Evolutionary conservation across 1,284 basidiomycete species (phyloP), one percentile per base, ranked within the genome.

Genomic region (Cryptococcus sp.): DNA sequence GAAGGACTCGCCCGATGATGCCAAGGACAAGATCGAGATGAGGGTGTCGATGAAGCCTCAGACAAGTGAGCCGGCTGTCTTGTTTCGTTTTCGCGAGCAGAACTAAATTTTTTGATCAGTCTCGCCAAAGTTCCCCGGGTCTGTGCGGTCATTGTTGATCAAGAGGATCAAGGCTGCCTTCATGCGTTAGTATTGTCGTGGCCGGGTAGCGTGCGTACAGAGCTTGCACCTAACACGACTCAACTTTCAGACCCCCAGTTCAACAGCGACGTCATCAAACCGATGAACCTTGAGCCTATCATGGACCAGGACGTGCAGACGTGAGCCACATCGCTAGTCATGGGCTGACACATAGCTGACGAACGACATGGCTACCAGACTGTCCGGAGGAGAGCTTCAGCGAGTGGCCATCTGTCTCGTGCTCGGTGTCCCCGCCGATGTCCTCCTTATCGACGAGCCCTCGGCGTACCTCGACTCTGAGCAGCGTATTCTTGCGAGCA

Each of bases 231-330:
- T 37, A 21, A 42, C 59, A 33, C 62, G 50, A 53, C 42, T 49
- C 28, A 1, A 60, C 18, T 45, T 5, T 35, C 50, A 74, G 72
- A 95, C 75, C 88, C 92, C 33, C 93, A 97, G 78, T 98, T 97
- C 86, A 89, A 92, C 78, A 88, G 88, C 43, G 93, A 97, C 72
- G 94, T 97, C 49, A 78, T 97, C 63, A 97, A 97, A 79, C 94
- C 94, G 24, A 94, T 98, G 92, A 72, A 79, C 62, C 77, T 98
- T 68, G 93, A 98, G 48, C 83, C 84, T 56, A 87, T 98, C 65
- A 86, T 98, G 80, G 94, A 97, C 77, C 92, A 97, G 79, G 91
- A 95, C 46, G 93, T 97, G 35, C 91, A 91, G 80, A 96, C 93
- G 37, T 70, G 55, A 72, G 70, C 62, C 3, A 9, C 2, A 35